These are phyloP conservation scores for Chrysoporthe austroafricana DNA, from an alignment of 2,329 filamentous ascomycete species.

Conservation along the genomic window DNA sequence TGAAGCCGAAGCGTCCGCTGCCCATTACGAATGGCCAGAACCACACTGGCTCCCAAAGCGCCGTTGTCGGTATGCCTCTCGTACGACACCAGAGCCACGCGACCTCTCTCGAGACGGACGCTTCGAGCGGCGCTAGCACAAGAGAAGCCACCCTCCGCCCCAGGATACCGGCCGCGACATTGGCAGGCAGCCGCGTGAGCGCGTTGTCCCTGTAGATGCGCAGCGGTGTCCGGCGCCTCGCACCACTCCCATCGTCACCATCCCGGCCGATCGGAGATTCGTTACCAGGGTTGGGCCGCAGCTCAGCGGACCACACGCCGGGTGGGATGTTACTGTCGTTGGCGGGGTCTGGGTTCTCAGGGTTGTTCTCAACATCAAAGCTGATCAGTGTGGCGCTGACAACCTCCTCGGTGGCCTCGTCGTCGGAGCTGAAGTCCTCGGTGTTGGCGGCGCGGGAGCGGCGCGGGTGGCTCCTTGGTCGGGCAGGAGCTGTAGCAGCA, in stretches of 20 bases:
- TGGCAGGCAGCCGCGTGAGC: conserved; percentile 54
- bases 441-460: conserved; percentile 20
- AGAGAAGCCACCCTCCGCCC: conserved; percentile 48
- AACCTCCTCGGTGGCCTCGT: conserved; percentile 56
- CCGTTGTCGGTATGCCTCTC: conserved; percentile 42
- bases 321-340: conserved; percentile 44
- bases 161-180: conserved; percentile 52
- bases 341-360: conserved; percentile 43
- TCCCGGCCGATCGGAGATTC: conserved; percentile 19
- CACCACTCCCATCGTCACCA: conserved; percentile 14
- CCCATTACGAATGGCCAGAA: conserved; percentile 14
- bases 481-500: background rate
- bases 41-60: conserved; percentile 41
- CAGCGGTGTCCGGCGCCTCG: conserved; percentile 9
- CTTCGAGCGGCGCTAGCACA: conserved; percentile 51
- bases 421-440: conserved; percentile 56
- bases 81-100: conserved; percentile 47
- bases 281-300: conserved; percentile 52
- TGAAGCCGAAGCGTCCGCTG: conserved; percentile 31
- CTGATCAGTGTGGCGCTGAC: conserved; percentile 62
- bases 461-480: conserved; percentile 21
- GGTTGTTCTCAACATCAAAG: conserved; percentile 63
- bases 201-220: conserved; percentile 43
- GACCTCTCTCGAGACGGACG: conserved; percentile 48
- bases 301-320: conserved; percentile 62